phyloP scores from a whole-genome alignment of 192 early-diverging fungal genomes.

The Umbelopsis isabellina region DNA sequence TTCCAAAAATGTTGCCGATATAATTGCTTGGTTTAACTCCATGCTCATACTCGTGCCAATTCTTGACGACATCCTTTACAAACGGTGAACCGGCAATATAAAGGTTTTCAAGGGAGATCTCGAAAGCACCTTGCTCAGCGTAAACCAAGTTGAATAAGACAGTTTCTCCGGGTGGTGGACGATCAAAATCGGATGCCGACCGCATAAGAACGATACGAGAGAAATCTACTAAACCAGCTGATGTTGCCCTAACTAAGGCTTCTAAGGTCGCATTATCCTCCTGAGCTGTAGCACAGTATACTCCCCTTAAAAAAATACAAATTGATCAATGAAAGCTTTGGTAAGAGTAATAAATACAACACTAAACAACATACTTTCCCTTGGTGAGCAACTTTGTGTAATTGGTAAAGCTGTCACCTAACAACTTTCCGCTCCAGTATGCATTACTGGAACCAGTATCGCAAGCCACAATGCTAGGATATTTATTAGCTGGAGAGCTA shows the following conservation, averaged over 20 bases:
- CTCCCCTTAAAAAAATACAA: background rate
- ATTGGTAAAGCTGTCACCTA: constrained; percentile 19
- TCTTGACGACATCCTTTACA: constrained; percentile 16
- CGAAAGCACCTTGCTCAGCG: constrained; percentile 13
- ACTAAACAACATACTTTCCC: background rate
- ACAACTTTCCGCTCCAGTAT: background rate
- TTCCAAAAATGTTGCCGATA: constrained; percentile 14
- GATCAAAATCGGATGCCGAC: constrained; percentile 19
- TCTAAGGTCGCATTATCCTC: constrained; percentile 24
- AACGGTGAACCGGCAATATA: constrained; percentile 11
- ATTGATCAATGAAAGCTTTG: no score
- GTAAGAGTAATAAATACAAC: no score
- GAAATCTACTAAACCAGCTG: constrained; percentile 1
- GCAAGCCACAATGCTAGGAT: background rate
- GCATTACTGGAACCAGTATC: constrained; percentile 4
- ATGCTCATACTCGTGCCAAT: constrained; percentile 8
- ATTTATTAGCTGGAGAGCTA: constrained; percentile 7
- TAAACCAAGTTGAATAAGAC: background rate
- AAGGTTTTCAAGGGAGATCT: constrained; percentile 16
- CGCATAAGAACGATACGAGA: constrained; percentile 16
- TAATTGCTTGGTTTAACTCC: constrained; percentile 18
- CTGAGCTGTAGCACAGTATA: constrained; percentile 19
- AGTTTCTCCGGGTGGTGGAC: background rate
- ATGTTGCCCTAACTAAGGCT: constrained; percentile 1
- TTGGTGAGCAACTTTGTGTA: constrained; percentile 2